Evolutionary conservation across 352 stramenopile genomes (phyloP), one percentile per base, ranked within the genome.

Genomic region (Phytopythium helicoides): DNA sequence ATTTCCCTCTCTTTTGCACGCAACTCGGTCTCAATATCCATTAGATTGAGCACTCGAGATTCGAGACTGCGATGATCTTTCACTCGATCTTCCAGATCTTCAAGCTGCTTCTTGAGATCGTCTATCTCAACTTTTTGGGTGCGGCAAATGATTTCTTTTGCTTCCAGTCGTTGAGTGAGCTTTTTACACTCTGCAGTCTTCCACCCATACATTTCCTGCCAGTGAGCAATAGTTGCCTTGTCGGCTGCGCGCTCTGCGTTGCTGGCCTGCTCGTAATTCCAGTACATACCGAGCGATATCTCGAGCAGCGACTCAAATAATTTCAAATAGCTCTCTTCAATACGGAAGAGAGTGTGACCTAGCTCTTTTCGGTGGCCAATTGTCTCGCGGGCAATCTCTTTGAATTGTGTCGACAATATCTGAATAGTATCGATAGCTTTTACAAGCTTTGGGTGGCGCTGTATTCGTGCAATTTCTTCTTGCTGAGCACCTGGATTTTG

Each of bases 261-360:
- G 6, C 66, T 71, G 9, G 78, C 66, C 11, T 80, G 63, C 16
- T 87, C 76, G 42, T 89, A 91, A 10, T 71, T 72, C 76, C 79
- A 89, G 45, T 89, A 91, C 56, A 91, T 67, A 0, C 76, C 64
- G 44, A 91, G 18, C 3, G 81, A 86, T 34, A 87, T 66, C 56
- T 88, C 81, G n/a, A 89, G 47, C 28, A 91, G 58, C 55, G 86
- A 86, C 38, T 91, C 81, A 64, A 89, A 91, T 1, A 89, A 62
- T 39, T 83, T 84, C 36, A 91, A 52, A 45, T 91, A 91, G 45
- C 60, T 87, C 44, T 86, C 76, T 62, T 91, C 77, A 25, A 91
- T 86, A 4, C 76, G 79, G 37, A 91, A 75, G 10, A 91, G 56
- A 14, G 72, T 55, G 37, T 87, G 77, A 0, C 81, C 81, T 1